These are phyloP conservation scores for Apiotrichum domesticum DNA, from an alignment of 1,284 basidiomycete genomes.

Conservation along the genomic window DNA sequence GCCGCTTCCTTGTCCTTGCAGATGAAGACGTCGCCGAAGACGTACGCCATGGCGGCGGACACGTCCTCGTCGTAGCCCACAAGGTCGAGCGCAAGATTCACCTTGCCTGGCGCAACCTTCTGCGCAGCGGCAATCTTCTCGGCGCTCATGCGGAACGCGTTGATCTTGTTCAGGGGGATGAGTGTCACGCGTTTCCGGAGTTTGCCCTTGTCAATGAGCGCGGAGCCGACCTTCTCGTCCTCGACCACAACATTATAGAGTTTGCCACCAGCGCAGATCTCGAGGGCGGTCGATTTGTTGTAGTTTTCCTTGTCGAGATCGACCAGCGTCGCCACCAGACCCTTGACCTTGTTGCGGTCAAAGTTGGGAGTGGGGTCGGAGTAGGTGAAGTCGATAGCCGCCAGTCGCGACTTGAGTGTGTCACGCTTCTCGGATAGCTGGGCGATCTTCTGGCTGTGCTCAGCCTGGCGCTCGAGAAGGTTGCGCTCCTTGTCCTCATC, in stretches of 20 bases:
- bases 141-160: conserved; percentile 59
- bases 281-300: conserved; percentile 80
- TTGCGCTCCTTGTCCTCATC: conserved; percentile 67
- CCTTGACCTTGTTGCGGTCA: conserved; percentile 81
- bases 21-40: conserved; percentile 89
- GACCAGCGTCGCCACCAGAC: conserved; percentile 79
- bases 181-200: conserved; percentile 88
- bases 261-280: conserved; percentile 84
- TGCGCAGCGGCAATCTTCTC: conserved; percentile 73
- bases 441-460: conserved; percentile 57
- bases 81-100: conserved; percentile 76
- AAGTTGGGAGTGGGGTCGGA: conserved; percentile 71
- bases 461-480: conserved; percentile 56
- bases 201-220: conserved; percentile 69
- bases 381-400: conserved; percentile 79
- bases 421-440: conserved; percentile 70
- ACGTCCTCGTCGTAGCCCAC: conserved; percentile 83
- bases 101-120: conserved; percentile 73
- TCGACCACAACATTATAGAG: conserved; percentile 95
- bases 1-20: conserved; percentile 86
- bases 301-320: conserved; percentile 65
- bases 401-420: conserved; percentile 60
- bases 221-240: conserved; percentile 80
- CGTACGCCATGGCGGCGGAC: conserved; percentile 81
- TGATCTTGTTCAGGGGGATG: conserved; percentile 91